A percentile compares a stretch with the other conserved stretches of the same genome.
These are phyloP conservation scores for Aurinia saxatilis DNA, from an alignment of 345 rosid species.

Conservation along the genomic window DNA sequence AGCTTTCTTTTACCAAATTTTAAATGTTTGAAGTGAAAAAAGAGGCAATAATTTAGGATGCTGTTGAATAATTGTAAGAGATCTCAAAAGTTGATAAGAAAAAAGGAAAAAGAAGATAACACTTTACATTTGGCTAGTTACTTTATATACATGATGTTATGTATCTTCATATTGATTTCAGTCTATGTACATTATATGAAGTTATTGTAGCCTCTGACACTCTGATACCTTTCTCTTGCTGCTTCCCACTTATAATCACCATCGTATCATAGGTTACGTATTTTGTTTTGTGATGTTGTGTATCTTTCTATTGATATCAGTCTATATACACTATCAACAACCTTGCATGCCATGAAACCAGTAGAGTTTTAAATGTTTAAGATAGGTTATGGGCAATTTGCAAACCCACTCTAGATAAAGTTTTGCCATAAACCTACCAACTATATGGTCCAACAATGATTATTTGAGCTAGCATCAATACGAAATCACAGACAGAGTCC, in stretches of 20 bases:
- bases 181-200: neutral
- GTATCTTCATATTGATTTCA: neutral
- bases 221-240: neutral
- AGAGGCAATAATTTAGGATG: too few relatives aligned
- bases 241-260: neutral
- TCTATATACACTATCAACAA: neutral
- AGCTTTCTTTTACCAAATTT: too few relatives aligned
- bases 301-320: neutral
- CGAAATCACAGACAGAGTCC: neutral
- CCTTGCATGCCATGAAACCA: neutral
- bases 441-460: neutral
- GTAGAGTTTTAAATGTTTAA: neutral
- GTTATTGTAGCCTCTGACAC: neutral
- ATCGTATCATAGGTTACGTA: neutral
- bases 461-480: neutral
- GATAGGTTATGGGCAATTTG: neutral
- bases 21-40: too few relatives aligned
- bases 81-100: neutral
- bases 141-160: neutral
- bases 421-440: neutral
- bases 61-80: neutral
- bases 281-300: neutral
- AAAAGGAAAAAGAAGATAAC: neutral
- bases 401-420: neutral
- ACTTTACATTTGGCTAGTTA: neutral